Evolutionary conservation across 2,329 filamentous ascomycete species (phyloP), one percentile per base, ranked within the genome.

Genomic region (Phialemoniopsis sp.): DNA sequence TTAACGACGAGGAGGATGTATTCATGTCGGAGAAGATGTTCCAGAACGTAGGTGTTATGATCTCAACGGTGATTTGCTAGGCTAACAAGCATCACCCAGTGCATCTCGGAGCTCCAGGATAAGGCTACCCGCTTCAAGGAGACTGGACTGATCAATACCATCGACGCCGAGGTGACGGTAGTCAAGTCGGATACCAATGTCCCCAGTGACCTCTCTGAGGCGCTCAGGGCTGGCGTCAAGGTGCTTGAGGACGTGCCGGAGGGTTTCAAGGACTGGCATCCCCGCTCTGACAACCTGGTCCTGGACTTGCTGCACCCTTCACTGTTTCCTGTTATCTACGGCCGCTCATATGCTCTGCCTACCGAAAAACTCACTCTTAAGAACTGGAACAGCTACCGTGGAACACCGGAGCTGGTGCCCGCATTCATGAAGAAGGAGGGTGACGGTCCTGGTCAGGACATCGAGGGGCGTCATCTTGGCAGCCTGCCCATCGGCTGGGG

Each of bases 261-360:
- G 21, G 10, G 21, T 10, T 26, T 26, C 21, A 26, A 26, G 10
- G 77, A 80, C 54, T 83, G 70, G 67, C 74, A 82, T 53, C 78
- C 77, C 0, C 57, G 65, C 6, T 73, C 70, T 0, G 55, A 76
- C 37, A 55, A 66, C 2, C 68, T 64, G 48, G 76, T 83, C 2
- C 67, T 74, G 5, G 71, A 82, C 49, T 58, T 83, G 4, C 67
- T 83, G 13, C 70, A 82, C 46, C 76, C 78, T 5, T 81, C 75
- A 2, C 59, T 82, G 40, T 82, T 71, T 44, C 76, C 77, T 0
- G 55, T 82, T 1, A 57, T 76, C 2, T 76, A 72, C 42, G 53
- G 54, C 37, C 38, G 35, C 5, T 45, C 47, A 8, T 36, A 26
- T 8, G 48, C 39, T 5, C 59, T 72, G 6, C 21, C 21, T 10